Base-by-base conservation (phyloP, 1,139 yeast species). In the Kurtzmaniella quercitrusa region DNA sequence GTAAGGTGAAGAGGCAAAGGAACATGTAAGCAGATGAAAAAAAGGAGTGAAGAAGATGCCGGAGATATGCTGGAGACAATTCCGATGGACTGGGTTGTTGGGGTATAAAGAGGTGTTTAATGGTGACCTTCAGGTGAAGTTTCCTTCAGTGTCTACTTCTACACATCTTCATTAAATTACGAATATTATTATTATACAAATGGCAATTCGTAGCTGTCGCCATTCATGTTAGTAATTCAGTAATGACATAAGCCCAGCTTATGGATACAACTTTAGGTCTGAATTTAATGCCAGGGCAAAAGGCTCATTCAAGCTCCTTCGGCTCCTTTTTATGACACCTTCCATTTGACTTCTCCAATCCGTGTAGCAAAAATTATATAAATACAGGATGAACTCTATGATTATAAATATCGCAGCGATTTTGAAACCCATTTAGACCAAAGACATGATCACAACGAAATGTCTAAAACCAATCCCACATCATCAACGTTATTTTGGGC, bases 381-480 rank as follows among this genome's bases (percentile, higher is more conserved):
- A 31, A 31, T 31, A 31, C 36, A 14, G 36, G 36, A 5, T 31
- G 14, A 31, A 31, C 36, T 31, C 36, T 31, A 31, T 31, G 36
- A 31, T 16, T 31, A 14, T 31, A 31, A 31, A 27, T 27, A 27
- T 31, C 18, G 36, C 9, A 31, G 10, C 14, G 18, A 14, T 31
- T 31, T 9, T 31, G 3, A 9, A 3, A 31, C 14, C 14, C 36
- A 31, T 31, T 15, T 9, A 12, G 31, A n/a, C 14, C 31, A 27
- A 11, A n/a, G 14, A 10, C 3, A 12, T 16, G 10, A 21, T 48
- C 52, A 62, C 46, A 64, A 51, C 23, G 81, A 78, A 44, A 89
- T 88, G 66, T 90, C 98, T 56, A 91, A 74, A 33, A 91, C 94
- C 51, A 83, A 66, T 36, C 90, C 82, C 40, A 91, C 94, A 64